Conservation (phyloP, 768 basidiomycete genomes). For the Boletus vinaceobasis region DNA sequence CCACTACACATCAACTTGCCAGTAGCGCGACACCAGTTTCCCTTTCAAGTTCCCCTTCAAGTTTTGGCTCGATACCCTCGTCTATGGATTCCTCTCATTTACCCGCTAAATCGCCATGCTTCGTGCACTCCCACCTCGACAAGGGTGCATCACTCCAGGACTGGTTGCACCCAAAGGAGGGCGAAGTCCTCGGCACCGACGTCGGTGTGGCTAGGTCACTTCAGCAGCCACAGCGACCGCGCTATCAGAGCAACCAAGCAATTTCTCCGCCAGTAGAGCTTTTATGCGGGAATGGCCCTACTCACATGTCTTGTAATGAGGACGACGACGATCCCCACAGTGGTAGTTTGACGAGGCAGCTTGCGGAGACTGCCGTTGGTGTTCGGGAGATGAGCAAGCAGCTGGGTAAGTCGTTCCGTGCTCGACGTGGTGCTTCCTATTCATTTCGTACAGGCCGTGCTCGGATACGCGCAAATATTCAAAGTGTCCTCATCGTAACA, state of each 20-base stretch:
- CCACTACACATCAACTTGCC: slow-evolving; percentile 14
- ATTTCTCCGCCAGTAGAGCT: slow-evolving; percentile 15
- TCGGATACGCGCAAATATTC: slow-evolving; percentile 85
- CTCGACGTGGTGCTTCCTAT: background rate
- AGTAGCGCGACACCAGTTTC: slow-evolving; percentile 14
- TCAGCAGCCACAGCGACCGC: slow-evolving; percentile 26
- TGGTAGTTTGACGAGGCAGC: slow-evolving; percentile 80
- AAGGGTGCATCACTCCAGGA: slow-evolving; percentile 74
- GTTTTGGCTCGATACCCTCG: slow-evolving; percentile 23
- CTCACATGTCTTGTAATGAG: slow-evolving; percentile 27
- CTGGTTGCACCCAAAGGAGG: slow-evolving; percentile 52
- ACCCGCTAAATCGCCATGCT: slow-evolving; percentile 68
- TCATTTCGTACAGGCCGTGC: slow-evolving; percentile 69
- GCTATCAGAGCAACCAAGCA: slow-evolving; percentile 6
- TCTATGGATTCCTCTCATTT: slow-evolving; percentile 24
- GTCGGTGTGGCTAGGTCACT: slow-evolving; percentile 53
- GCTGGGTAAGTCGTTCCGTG: slow-evolving; percentile 59
- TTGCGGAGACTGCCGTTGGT: slow-evolving; percentile 95
- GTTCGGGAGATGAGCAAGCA: slow-evolving; percentile 99
- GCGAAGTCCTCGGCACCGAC: slow-evolving; percentile 28
- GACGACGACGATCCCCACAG: slow-evolving; percentile 71
- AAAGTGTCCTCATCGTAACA: slow-evolving; percentile 91
- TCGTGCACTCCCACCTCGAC: slow-evolving; percentile 90
- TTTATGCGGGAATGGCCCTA: slow-evolving; percentile 13
- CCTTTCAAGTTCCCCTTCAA: slow-evolving; percentile 30